Percentiles rank a stretch among this genome's conserved stretches.
Conservation (phyloP, 441 rosid species). For the Theobroma grandiflorum region DNA sequence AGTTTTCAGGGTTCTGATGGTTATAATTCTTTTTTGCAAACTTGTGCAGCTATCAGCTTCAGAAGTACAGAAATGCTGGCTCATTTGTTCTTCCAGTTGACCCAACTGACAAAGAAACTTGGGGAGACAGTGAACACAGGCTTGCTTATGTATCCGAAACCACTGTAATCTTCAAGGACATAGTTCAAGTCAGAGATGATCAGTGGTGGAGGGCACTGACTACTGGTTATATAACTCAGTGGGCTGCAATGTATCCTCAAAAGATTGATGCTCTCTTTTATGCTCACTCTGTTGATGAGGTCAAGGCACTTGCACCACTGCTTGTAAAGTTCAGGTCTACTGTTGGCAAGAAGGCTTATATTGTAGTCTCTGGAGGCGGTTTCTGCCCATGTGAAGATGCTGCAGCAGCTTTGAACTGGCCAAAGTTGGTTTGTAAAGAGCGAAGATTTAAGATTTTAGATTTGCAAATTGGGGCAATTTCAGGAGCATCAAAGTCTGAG, state of each 20-base stretch:
- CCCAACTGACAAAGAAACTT: slow-evolving; percentile 82
- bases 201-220: slow-evolving; percentile 98
- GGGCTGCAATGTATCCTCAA: slow-evolving; percentile 99
- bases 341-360: slow-evolving; percentile 87
- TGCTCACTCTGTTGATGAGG: slow-evolving; percentile 86
- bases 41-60: slow-evolving; percentile 88
- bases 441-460: slow-evolving; percentile 90
- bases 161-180: slow-evolving; percentile 93
- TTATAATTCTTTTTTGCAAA: not conserved
- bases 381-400: slow-evolving; percentile 92
- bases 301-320: slow-evolving; percentile 71
- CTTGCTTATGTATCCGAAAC: slow-evolving; percentile 96
- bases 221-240: slow-evolving; percentile 89
- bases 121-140: slow-evolving; percentile 99
- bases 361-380: slow-evolving; percentile 82
- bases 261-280: slow-evolving; percentile 91
- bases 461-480: slow-evolving; percentile 68
- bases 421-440: slow-evolving; percentile 77
- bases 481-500: slow-evolving; percentile 77
- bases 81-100: slow-evolving; percentile 95
- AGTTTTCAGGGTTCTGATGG: slow-evolving; percentile 26
- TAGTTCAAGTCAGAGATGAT: slow-evolving; percentile 89
- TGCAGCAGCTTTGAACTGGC: slow-evolving; percentile 78
- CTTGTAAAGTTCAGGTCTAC: slow-evolving; percentile 88
- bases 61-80: slow-evolving; percentile 89